Evolutionary conservation across 2,329 filamentous ascomycete species (phyloP).

Genomic region (Aquanectria penicillioides): DNA sequence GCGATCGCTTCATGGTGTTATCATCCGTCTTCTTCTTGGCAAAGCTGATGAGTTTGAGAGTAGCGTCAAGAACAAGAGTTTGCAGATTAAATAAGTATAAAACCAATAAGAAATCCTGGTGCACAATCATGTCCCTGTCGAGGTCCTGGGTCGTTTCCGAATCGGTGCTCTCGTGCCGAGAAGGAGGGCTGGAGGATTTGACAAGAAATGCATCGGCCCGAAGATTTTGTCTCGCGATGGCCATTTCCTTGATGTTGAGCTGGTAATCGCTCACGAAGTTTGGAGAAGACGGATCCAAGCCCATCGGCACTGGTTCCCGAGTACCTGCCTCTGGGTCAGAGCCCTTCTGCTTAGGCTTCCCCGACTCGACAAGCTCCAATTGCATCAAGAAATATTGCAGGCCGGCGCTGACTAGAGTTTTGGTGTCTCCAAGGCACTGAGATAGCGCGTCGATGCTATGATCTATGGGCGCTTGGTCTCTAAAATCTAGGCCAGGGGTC

Average conservation of each 20-base stretch:
- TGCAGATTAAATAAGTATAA: slow-evolving; percentile 19
- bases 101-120: slow-evolving; percentile 17
- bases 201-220: slow-evolving; percentile 9
- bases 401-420: slow-evolving; percentile 6
- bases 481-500: neutral
- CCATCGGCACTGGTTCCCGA: neutral
- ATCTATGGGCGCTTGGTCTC: slow-evolving; percentile 6
- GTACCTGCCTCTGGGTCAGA: neutral
- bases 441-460: slow-evolving; percentile 16
- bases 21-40: slow-evolving; percentile 15
- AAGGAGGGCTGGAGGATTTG: neutral
- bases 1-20: neutral
- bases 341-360: neutral
- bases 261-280: slow-evolving; percentile 6
- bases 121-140: slow-evolving; percentile 3
- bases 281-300: neutral
- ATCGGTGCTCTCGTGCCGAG: neutral
- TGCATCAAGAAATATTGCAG: slow-evolving; percentile 16
- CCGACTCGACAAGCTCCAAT: slow-evolving; percentile 4
- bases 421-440: slow-evolving; percentile 15
- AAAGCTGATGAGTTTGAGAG: slow-evolving; percentile 12
- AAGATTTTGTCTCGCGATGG: neutral
- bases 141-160: neutral
- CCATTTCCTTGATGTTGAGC: slow-evolving; percentile 6
- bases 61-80: slow-evolving; percentile 17